phyloP scores from a whole-genome alignment of 352 stramenopile species.

The Phytopythium cucurbitacearum region DNA sequence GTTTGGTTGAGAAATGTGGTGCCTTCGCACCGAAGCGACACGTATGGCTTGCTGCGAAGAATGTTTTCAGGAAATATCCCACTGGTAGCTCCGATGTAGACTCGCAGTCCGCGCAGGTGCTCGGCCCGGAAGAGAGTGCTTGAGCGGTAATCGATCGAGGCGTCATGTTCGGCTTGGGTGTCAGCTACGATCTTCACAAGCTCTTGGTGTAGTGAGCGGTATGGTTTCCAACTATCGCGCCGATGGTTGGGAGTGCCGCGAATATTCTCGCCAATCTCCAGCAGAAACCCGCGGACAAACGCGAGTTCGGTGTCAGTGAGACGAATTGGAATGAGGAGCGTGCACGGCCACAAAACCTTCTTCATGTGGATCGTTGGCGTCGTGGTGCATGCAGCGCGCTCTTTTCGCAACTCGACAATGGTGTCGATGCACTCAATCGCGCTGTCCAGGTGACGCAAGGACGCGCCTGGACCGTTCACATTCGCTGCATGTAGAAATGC shows the following conservation, averaged over 20 bases:
- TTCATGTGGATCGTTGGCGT: conserved; percentile 12
- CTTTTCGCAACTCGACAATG: conserved; percentile 23
- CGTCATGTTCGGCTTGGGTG: neutral
- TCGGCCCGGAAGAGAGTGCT: conserved; percentile 13
- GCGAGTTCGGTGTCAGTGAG: conserved; percentile 25
- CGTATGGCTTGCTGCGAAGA: conserved; percentile 40
- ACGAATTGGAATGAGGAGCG: conserved; percentile 17
- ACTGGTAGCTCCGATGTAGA: conserved; percentile 41
- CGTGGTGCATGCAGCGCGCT: neutral
- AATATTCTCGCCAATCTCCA: conserved; percentile 30
- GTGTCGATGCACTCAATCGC: conserved; percentile 24
- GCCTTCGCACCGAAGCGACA: conserved; percentile 43
- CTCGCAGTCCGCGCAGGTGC: conserved; percentile 27
- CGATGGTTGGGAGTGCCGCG: conserved; percentile 16
- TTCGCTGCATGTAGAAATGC: conserved; percentile 47
- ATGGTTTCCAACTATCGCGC: conserved; percentile 40
- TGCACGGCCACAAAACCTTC: conserved; percentile 25
- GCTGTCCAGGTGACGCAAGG: conserved; percentile 13
- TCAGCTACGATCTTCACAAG: conserved; percentile 23
- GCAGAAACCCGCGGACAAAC: conserved; percentile 30
- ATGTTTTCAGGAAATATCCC: conserved; percentile 36
- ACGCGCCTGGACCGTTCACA: conserved; percentile 10
- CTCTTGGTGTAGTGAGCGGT: conserved; percentile 33
- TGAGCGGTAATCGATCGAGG: neutral
- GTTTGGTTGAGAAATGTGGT: conserved; percentile 20